Conservation (phyloP, 257 asterid species). For the Solanum corneliomulleri region DNA sequence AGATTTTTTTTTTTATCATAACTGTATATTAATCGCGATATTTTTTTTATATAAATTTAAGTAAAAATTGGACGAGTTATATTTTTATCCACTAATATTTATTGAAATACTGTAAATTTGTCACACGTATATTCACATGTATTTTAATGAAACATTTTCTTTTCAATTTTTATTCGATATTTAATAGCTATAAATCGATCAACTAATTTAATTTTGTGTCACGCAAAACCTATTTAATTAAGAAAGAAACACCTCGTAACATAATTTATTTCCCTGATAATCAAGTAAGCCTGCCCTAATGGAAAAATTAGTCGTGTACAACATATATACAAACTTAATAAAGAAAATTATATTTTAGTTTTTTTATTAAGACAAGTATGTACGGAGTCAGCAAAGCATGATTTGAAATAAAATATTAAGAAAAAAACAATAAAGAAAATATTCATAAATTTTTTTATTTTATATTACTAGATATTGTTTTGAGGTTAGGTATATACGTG, state of each 20-base stretch:
- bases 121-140: not conserved
- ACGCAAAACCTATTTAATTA: not conserved
- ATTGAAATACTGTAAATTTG: too few species aligned
- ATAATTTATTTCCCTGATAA: not conserved
- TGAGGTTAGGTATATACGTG: not conserved
- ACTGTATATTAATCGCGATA: too few species aligned
- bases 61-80: not conserved
- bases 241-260: too few species aligned
- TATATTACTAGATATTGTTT: not conserved
- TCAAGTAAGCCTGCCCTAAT: not conserved
- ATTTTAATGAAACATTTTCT: too few species aligned
- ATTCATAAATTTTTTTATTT: not conserved
- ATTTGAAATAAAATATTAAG: not conserved
- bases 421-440: not conserved
- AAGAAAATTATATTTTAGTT: not conserved
- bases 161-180: not conserved
- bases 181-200: too few species aligned
- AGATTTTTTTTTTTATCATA: too few species aligned
- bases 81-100: too few species aligned
- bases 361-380: not conserved
- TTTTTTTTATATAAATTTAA: too few species aligned
- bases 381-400: constrained; percentile 3
- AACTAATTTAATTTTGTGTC: too few species aligned
- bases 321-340: not conserved
- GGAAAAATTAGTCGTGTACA: not conserved